Base-by-base conservation (phyloP, 1,284 basidiomycete genomes). In the Phellopilus nigrolimitatus region DNA sequence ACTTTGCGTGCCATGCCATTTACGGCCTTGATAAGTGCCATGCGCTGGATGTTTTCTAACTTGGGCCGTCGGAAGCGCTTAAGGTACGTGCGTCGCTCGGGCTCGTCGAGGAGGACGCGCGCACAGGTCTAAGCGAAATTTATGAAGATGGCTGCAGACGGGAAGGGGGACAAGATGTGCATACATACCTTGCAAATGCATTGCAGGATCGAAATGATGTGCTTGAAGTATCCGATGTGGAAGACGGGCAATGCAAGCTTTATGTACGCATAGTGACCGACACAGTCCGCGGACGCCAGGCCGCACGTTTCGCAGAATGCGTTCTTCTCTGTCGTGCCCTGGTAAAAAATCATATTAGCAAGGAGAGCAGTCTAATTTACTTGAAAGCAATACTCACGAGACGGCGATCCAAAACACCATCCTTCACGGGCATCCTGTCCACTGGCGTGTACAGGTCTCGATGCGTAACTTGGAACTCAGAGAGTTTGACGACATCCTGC, bases 151-250 rank as follows among this genome's bases (percentile, higher is more conserved):
- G n/a, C n/a, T n/a, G n/a, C n/a, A n/a, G 34, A n/a, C 12, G 2
- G 12, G 3, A 13, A 38, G 17, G 10, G 17, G 12, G n/a, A 13
- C 25, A 22, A 36, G 21, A 37, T 8, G 40, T 12, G n/a, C 3
- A 1, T 17, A 62, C 76, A 41, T 54, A 92, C 92, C 73, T 97
- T 98, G 79, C 95, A 98, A 60, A 97, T 93, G 62, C 89, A 90
- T 66, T 99, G 97, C 0, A 99, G 76, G 60, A 99, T 91, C 41
- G 82, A 80, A 54, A 99, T 92, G 10, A 88, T 91, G 57, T 97
- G 93, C 64, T 95, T 93, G 75, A 99, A 97, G 72, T 93, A 99
- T 12, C 97, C 97, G 57, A 98, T 92, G 66, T 99, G 95, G 64
- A 98, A 99, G 10, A 98, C 95, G 0, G 95, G 95, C 10, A 99